Base-by-base conservation (phyloP, 768 basidiomycete genomes). In the Boletus fagicola region DNA sequence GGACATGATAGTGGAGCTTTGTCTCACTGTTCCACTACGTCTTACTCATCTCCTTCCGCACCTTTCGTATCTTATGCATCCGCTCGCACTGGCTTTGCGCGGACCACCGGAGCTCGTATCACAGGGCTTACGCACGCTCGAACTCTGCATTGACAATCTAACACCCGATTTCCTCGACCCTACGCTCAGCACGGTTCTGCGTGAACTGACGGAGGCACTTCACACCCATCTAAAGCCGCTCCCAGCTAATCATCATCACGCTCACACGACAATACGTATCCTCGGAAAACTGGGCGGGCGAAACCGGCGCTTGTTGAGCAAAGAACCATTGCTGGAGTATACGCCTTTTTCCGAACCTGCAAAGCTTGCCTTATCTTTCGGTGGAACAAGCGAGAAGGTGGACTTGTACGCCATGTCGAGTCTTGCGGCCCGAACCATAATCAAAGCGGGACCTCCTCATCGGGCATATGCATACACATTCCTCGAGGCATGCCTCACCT, bases 61-160 rank as follows among this genome's bases (percentile, higher is more conserved):
- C 75, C 83, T 99, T 49, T 85, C 87, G 16, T 95, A 98, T 67
- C 80, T 99, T 55, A 98, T 98, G 95, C 90, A 93, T 62, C 97
- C 97, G 0, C 80, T 99, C 30, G 94, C 95, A 3, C 79, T 95
- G 49, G 94, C 97, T 9, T 76, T 99, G 51, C 84, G 88, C 50
- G 94, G 94, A 38, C 85, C 83, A 39, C 83, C 87, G 7, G 97
- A 99, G 53, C 84, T 97, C 46, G 90, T 98, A 53, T 88, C 93
- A 24, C 97, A 99, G 76, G 97, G 97, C 45, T 77, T 99, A 26
- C 84, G 97, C 7, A 99, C 97, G 0, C 83, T 99, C 57, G 97
- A 99, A 72, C 80, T 99, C n/a, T 98, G 96, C 75, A 96, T 98
- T 66, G 97, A 99, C 76, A 99, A 98, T 69, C 82, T 99, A 28